A percentile compares a stretch with the other conserved stretches of the same genome.
These are phyloP conservation scores for Petunia secreta DNA, from an alignment of 257 asterid genomes.

Conservation along the genomic window DNA sequence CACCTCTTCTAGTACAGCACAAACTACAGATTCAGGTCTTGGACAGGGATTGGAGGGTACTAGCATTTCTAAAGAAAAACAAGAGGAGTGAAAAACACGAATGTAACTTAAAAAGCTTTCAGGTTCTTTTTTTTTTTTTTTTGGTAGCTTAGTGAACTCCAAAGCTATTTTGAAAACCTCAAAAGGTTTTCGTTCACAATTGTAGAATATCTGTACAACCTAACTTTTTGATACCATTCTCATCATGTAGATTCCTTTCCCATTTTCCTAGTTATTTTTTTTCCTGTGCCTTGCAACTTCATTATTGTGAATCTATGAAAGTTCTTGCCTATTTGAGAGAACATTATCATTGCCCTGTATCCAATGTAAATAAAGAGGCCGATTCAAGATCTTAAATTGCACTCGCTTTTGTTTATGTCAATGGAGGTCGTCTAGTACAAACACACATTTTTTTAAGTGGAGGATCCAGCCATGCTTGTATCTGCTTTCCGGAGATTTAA, in stretches of 20 bases:
- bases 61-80: not conserved
- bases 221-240: constrained; percentile 9
- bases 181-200: constrained; percentile 7
- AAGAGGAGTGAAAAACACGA: not conserved
- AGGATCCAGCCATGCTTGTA: too few species aligned
- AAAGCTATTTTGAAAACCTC: not conserved
- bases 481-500: too few species aligned
- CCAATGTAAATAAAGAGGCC: not conserved
- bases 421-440: too few species aligned
- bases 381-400: too few species aligned
- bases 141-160: not conserved
- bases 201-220: not conserved
- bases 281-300: not conserved
- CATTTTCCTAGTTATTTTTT: not conserved
- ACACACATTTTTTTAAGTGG: too few species aligned
- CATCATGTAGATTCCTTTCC: not conserved
- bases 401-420: too few species aligned
- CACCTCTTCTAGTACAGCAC: constrained; percentile 24
- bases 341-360: too few species aligned
- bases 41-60: not conserved
- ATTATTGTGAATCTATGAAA: not conserved
- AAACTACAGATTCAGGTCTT: constrained; percentile 7
- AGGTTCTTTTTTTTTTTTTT: not conserved
- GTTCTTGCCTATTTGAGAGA: not conserved
- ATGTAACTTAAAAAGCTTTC: not conserved